A percentile compares a stretch with the other conserved stretches of the same genome.
These are phyloP conservation scores for Beta corolliflora DNA, from an alignment of 179 eudicot genomes.

Conservation along the genomic window DNA sequence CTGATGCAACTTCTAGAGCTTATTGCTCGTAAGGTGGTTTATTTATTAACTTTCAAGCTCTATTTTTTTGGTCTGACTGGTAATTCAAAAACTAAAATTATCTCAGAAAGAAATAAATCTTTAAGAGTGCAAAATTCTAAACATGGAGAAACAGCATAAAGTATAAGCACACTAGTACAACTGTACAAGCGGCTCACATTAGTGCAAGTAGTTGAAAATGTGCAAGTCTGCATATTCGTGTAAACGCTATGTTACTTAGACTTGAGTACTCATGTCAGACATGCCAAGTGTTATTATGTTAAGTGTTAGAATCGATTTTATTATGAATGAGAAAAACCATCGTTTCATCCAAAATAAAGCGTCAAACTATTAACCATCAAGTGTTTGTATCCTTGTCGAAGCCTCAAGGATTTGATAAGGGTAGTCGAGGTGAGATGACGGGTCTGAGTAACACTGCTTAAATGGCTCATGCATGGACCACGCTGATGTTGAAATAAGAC, in stretches of 20 bases:
- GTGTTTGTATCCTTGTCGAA: too few species aligned
- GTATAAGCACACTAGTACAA: not conserved
- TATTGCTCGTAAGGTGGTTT: conserved; percentile 73
- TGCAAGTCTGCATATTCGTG: not conserved
- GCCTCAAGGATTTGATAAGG: too few species aligned
- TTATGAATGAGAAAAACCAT: too few species aligned
- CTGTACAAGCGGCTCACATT: not conserved
- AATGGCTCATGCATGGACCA: not conserved
- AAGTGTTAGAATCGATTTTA: too few species aligned
- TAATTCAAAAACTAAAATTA: not conserved
- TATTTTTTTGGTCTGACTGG: not conserved
- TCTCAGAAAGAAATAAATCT: not conserved
- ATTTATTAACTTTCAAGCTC: not conserved
- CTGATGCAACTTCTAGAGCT: conserved; percentile 88
- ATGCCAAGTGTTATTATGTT: too few species aligned
- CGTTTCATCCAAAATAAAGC: too few species aligned
- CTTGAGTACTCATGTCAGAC: too few species aligned
- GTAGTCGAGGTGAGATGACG: too few species aligned
- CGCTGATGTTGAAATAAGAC: not conserved
- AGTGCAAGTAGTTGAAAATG: too few species aligned
- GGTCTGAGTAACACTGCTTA: too few species aligned
- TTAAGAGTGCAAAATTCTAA: not conserved
- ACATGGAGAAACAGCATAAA: not conserved
- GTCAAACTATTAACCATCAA: too few species aligned
- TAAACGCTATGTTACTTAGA: too few species aligned